Evolutionary conservation across 176 grass and related monocot species (phyloP).

Genomic region (Aegilops longissima): DNA sequence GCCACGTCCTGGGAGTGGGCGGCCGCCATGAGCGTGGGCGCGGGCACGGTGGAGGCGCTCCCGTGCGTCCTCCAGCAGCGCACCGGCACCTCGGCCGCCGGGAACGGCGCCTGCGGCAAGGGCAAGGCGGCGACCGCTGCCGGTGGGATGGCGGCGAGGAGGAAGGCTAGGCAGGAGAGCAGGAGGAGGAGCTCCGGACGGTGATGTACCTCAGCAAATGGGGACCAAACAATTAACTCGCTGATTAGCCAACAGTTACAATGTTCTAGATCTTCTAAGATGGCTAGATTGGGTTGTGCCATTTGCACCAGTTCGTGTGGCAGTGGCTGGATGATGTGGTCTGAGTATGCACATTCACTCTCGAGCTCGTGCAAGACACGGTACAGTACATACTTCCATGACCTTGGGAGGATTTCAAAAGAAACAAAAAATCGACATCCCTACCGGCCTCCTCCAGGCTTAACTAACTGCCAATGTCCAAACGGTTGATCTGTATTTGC

Average conservation of each 20-base stretch:
- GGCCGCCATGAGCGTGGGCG: conserved; percentile 45
- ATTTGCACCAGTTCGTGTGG: too few species aligned
- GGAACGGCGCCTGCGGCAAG: neutral
- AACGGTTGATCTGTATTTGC: too few species aligned
- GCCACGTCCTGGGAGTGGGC: conserved; percentile 8
- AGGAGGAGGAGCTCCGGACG: conserved; percentile 58
- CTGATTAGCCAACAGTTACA: too few species aligned
- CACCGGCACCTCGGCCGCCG: neutral
- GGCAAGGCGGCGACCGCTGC: neutral
- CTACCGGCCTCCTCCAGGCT: too few species aligned
- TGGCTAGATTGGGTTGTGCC: too few species aligned
- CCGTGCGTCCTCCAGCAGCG: too few species aligned
- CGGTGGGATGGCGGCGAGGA: neutral
- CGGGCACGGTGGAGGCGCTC: conserved; percentile 38
- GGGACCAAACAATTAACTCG: conserved; percentile 53
- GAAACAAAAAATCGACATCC: too few species aligned
- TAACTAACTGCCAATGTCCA: too few species aligned
- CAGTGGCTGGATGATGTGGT: neutral
- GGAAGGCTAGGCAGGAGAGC: conserved; percentile 25
- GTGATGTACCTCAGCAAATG: conserved; percentile 66
- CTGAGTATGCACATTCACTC: neutral
- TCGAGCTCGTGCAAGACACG: neutral
- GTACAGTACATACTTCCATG: neutral
- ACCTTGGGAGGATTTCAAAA: too few species aligned
- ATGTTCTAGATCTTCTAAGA: too few species aligned